phyloP scores from a whole-genome alignment of 352 stramenopile genomes.

The Globisporangium uncinulatum region DNA sequence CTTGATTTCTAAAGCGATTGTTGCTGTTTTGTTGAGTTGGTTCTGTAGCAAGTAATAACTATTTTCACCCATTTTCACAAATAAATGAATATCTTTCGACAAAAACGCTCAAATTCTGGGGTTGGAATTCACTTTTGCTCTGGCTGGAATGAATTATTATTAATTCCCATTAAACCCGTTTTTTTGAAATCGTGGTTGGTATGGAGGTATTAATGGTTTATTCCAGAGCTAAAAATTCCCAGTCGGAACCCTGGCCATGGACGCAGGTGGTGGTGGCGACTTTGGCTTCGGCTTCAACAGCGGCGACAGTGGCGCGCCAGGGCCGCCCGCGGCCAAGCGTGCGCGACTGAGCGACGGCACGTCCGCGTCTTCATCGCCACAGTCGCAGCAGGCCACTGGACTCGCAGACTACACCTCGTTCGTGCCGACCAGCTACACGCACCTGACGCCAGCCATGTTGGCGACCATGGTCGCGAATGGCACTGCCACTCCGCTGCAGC shows the following conservation, averaged over 20 bases:
- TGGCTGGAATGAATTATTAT: neutral
- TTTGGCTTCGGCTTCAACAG: neutral
- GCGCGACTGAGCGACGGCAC: neutral
- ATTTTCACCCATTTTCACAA: too few relatives aligned
- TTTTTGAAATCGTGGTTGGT: too few relatives aligned
- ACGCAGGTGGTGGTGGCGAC: neutral
- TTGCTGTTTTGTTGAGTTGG: too few relatives aligned
- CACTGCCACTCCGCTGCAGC: slow-evolving; percentile 4
- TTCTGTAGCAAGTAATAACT: too few relatives aligned
- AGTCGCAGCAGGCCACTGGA: neutral
- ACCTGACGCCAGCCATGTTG: slow-evolving; percentile 22
- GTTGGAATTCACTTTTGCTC: neutral
- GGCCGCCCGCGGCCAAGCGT: neutral
- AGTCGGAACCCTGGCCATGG: too few relatives aligned
- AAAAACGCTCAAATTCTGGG: too few relatives aligned
- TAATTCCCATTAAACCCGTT: neutral
- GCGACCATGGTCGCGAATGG: slow-evolving; percentile 8
- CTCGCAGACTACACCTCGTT: slow-evolving; percentile 24
- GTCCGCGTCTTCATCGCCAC: neutral
- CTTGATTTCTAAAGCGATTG: too few relatives aligned
- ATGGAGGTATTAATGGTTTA: too few relatives aligned
- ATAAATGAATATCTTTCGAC: too few relatives aligned
- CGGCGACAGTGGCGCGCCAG: neutral
- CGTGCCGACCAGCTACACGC: slow-evolving; percentile 24
- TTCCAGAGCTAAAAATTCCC: too few relatives aligned